Base-by-base conservation (phyloP, 2,329 filamentous ascomycete species). In the Pseudopyricularia cyperi region DNA sequence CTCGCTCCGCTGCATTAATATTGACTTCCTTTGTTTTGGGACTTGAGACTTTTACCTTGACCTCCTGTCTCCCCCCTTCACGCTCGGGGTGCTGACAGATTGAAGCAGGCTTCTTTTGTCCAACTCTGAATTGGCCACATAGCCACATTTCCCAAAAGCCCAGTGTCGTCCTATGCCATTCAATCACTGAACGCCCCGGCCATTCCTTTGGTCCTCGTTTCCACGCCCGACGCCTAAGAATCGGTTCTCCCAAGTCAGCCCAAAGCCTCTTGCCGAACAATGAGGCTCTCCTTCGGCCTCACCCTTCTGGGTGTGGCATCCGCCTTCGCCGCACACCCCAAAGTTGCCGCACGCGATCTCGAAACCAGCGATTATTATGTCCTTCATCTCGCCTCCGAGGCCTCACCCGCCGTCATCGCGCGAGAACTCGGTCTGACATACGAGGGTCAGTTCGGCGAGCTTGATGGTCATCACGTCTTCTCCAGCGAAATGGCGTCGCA, bases 351-450 rank as follows among this genome's bases (percentile, higher is more conserved):
- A 56, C 84, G 87, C 59, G 78, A 93, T 63, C 87, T 94, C 72
- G 78, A 85, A 49, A 75, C 78, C 37, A 81, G 89, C 68, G 91
- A 98, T 67, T 97, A 95, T 70, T 96, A 97, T 66, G 89, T 94
- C 57, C 75, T 98, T 47, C 87, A 96, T 58, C 77, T 98, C 61
- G 79, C 85, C 54, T 70, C 78, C 12, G 72, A 77, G 35, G 73
- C 78, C 7, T 74, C 80, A 14, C 89, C 89, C 15, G 69, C 77
- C 24, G 74, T 84, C 39, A 74, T 96, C 56, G 89, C 89, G 28
- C 70, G 72, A 46, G 75, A 80, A 22, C 72, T 98, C 8, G 89
- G 87, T 19, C 73, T 95, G 48, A 74, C 77, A 46, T 83, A 95
- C 66, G 87, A 96, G 61, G 91, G 91, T 35, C 79, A 79, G 47